Percentiles rank a stretch among this genome's conserved stretches.
Evolutionary conservation across 441 rosid species (phyloP).

Genomic region (Euphorbia corollata): DNA sequence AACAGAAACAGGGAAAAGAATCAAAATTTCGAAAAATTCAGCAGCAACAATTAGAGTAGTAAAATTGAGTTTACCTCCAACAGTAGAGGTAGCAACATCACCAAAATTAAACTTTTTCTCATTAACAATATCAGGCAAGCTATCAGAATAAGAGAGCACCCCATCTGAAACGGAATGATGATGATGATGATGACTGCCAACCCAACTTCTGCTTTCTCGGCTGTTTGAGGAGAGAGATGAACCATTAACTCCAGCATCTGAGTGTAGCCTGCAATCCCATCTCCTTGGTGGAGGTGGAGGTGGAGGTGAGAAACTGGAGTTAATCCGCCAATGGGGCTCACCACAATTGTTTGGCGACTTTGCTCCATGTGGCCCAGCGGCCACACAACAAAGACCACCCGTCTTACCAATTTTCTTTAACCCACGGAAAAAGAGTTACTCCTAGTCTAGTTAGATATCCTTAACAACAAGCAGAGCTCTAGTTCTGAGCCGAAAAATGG

Average conservation of each 20-base stretch:
- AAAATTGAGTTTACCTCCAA: slow-evolving; percentile 36
- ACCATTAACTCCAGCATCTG: slow-evolving; percentile 38
- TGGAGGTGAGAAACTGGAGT: slow-evolving; percentile 79
- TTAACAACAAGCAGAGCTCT: slow-evolving; percentile 19
- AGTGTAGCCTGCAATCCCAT: slow-evolving; percentile 53
- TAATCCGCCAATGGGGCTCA: slow-evolving; percentile 67
- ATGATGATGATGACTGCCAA: slow-evolving; percentile 30
- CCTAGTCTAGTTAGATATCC: slow-evolving; percentile 13
- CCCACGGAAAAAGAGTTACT: slow-evolving; percentile 21
- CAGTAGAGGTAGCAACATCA: slow-evolving; percentile 35
- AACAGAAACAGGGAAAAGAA: background rate
- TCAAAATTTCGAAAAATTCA: background rate
- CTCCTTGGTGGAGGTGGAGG: slow-evolving; percentile 41
- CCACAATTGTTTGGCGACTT: slow-evolving; percentile 41
- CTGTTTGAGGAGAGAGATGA: slow-evolving; percentile 40
- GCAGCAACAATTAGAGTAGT: background rate
- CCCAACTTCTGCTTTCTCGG: slow-evolving; percentile 47
- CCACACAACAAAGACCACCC: slow-evolving; percentile 97
- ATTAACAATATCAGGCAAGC: slow-evolving; percentile 36
- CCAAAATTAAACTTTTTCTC: slow-evolving; percentile 37
- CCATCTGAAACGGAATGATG: slow-evolving; percentile 64
- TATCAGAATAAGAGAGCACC: slow-evolving; percentile 46
- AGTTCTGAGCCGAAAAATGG: slow-evolving; percentile 13
- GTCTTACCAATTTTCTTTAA: slow-evolving; percentile 59
- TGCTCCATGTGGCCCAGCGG: slow-evolving; percentile 80